Conservation (phyloP, 2,329 filamentous ascomycete genomes). For the Penicillium psychrosexuale region DNA sequence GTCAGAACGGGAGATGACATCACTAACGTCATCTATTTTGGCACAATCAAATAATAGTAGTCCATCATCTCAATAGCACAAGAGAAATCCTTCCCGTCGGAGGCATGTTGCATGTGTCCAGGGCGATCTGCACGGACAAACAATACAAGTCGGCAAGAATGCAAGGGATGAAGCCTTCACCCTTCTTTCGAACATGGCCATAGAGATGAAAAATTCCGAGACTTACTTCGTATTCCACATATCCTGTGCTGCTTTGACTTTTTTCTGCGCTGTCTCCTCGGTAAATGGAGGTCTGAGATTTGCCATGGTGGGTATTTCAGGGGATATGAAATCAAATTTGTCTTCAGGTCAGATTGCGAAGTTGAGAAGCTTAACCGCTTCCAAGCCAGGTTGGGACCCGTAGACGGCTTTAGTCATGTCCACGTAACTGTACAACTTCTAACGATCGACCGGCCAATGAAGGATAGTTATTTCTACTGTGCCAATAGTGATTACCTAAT, state of each 20-base stretch:
- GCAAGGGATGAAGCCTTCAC: conserved; percentile 15
- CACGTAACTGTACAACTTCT: background rate
- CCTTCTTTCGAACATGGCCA: conserved; percentile 15
- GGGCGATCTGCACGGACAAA: conserved; percentile 16
- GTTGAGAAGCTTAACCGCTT: background rate
- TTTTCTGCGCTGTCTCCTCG: conserved; percentile 65
- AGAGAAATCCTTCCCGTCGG: background rate
- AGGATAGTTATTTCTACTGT: too few species aligned
- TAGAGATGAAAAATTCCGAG: conserved; percentile 1
- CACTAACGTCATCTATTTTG: conserved; percentile 15
- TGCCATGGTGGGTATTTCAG: conserved; percentile 31
- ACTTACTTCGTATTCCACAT: conserved; percentile 73
- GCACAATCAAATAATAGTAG: background rate
- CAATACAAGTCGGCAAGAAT: conserved; percentile 13
- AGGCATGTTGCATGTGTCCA: conserved; percentile 9
- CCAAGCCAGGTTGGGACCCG: background rate
- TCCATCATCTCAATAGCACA: background rate
- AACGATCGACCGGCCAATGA: too few species aligned
- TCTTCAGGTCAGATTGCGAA: background rate
- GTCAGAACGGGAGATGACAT: conserved; percentile 4
- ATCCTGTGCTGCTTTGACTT: conserved; percentile 81
- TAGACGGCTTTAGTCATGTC: background rate
- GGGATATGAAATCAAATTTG: background rate
- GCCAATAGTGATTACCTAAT: too few species aligned
- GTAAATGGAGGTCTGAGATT: conserved; percentile 67